Evolutionary conservation across 495 filamentous ascomycete genomes (phyloP).

Genomic region (Chaetomium fimeti): DNA sequence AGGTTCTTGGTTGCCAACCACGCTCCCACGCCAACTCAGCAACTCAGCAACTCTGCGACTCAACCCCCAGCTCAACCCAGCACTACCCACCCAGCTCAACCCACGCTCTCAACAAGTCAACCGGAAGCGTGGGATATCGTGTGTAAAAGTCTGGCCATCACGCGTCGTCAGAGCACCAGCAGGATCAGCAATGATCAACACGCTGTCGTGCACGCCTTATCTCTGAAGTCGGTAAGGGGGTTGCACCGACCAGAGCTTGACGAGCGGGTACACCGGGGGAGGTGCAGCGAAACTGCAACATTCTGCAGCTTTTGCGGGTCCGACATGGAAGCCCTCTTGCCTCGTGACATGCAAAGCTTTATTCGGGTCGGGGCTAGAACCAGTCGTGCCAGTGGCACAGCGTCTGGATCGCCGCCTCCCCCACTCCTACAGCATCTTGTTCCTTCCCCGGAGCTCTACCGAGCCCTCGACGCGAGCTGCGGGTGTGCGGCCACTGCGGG

Average conservation of each 20-base stretch:
- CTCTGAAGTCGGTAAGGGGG: background rate
- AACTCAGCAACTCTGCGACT: constrained; percentile 2
- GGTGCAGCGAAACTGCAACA: background rate
- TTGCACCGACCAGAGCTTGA: constrained; percentile 6
- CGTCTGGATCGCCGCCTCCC: constrained; percentile 14
- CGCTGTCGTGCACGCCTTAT: background rate
- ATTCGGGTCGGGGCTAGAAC: constrained; percentile 18
- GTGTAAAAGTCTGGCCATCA: constrained; percentile 14
- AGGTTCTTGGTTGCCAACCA: background rate
- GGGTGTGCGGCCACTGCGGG: background rate
- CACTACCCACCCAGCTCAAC: no score
- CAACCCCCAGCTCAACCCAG: background rate
- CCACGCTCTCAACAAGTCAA: constrained; percentile 1
- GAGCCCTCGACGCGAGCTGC: background rate
- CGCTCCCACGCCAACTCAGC: no score
- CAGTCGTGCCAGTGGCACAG: background rate
- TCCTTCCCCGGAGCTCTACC: background rate
- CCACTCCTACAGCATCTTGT: background rate
- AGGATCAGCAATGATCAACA: constrained; percentile 14
- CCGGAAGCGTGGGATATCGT: background rate
- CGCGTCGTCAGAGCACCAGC: background rate
- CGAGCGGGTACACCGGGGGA: background rate
- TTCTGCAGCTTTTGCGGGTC: constrained; percentile 1
- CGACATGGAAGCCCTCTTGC: background rate
- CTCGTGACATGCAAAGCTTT: constrained; percentile 19